These are phyloP conservation scores for Graphiopsis chlorocephala DNA, from an alignment of 2,329 filamentous ascomycete genomes.

Conservation along the genomic window DNA sequence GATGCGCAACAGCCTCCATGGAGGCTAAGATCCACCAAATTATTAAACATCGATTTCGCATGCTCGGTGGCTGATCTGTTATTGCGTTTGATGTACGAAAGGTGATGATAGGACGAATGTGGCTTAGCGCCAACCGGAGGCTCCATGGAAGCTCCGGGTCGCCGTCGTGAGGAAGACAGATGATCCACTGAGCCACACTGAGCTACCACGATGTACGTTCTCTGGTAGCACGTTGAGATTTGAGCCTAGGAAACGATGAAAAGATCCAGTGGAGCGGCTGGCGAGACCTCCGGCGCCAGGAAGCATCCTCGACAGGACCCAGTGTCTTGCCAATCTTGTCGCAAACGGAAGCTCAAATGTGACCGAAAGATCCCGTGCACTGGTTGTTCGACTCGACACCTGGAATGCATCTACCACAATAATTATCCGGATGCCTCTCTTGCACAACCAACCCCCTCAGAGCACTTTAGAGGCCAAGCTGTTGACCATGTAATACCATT, in stretches of 20 bases:
- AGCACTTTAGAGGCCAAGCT: background rate
- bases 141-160: background rate
- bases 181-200: background rate
- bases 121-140: background rate
- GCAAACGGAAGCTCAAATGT: constrained; percentile 10
- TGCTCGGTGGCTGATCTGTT: background rate
- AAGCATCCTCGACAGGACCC: constrained; percentile 3
- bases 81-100: background rate
- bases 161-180: background rate
- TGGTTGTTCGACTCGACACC: background rate
- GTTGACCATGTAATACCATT: background rate
- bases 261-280: background rate
- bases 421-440: background rate
- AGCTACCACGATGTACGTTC: background rate
- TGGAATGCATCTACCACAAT: constrained; percentile 3
- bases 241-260: background rate
- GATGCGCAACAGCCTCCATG: background rate
- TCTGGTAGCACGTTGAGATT: background rate
- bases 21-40: background rate
- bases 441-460: background rate
- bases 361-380: background rate
- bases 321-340: constrained; percentile 6
- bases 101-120: background rate
- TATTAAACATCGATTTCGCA: background rate
- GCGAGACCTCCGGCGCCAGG: background rate